Evolutionary conservation across 495 filamentous ascomycete species (phyloP).

Genomic region (Penicillium alfredii): DNA sequence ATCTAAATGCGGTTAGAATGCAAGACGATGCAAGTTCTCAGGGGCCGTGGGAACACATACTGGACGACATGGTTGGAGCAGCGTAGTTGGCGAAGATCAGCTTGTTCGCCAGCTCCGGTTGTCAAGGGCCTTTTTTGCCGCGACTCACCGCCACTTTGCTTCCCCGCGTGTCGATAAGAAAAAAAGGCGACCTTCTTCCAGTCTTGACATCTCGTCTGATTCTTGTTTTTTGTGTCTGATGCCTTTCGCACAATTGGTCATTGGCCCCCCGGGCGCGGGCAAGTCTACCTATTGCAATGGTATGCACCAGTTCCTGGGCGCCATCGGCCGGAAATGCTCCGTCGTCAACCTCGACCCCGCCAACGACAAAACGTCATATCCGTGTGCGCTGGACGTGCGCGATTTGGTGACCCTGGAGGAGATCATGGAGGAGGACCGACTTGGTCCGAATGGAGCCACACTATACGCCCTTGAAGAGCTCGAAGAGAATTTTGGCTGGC

Average conservation of each 20-base stretch:
- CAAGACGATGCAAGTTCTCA: not conserved
- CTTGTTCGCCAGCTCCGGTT: slow-evolving; percentile 25
- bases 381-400: slow-evolving; percentile 85
- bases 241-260: slow-evolving; percentile 71
- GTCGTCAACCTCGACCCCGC: slow-evolving; percentile 96
- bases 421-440: slow-evolving; percentile 84
- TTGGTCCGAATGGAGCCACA: slow-evolving; percentile 89
- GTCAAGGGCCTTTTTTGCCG: slow-evolving; percentile 32
- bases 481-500: slow-evolving; percentile 85
- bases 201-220: no score
- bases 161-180: slow-evolving; percentile 30
- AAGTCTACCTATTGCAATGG: slow-evolving; percentile 98
- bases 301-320: slow-evolving; percentile 95
- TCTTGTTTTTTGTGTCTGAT: slow-evolving; percentile 35
- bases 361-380: slow-evolving; percentile 64
- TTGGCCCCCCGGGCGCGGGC: slow-evolving; percentile 87
- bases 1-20: slow-evolving; percentile 30
- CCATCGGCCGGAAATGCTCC: slow-evolving; percentile 89
- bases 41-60: slow-evolving; percentile 21
- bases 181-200: slow-evolving; percentile 13
- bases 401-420: slow-evolving; percentile 84
- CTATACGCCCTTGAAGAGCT: slow-evolving; percentile 94
- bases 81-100: slow-evolving; percentile 16
- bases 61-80: slow-evolving; percentile 31
- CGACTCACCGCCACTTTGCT: slow-evolving; percentile 20